phyloP scores from a whole-genome alignment of 2,329 filamentous ascomycete species.

The Cladosporium sp. region DNA sequence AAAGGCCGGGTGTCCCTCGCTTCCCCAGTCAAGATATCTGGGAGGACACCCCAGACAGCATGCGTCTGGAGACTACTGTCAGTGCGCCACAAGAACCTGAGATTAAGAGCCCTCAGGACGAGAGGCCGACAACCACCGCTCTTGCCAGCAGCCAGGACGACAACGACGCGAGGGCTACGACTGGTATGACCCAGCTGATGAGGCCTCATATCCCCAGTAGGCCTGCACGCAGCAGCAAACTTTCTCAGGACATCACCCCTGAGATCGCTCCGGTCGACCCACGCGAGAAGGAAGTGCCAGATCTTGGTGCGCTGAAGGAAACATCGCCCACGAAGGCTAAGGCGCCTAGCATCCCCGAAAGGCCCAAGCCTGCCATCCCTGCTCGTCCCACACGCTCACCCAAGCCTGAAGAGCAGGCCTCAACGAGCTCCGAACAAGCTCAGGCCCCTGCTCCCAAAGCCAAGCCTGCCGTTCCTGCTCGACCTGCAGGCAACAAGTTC shows the following conservation, averaged over 20 bases:
- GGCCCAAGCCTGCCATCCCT: conserved; percentile 62
- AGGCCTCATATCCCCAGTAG: conserved; percentile 28
- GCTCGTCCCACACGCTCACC: conserved; percentile 53
- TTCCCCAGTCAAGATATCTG: conserved; percentile 93
- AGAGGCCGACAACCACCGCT: conserved; percentile 21
- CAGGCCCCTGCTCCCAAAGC: conserved; percentile 51
- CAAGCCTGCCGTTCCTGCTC: conserved; percentile 80
- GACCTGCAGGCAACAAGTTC: conserved; percentile 80
- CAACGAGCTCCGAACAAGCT: conserved; percentile 3
- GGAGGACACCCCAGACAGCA: conserved; percentile 88
- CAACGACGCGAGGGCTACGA: conserved; percentile 22
- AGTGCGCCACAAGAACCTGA: conserved; percentile 33
- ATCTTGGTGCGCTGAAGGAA: conserved; percentile 16
- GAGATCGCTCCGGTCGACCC: conserved; percentile 33
- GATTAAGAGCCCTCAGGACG: conserved; percentile 25
- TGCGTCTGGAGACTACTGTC: conserved; percentile 73
- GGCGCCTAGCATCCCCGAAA: conserved; percentile 51
- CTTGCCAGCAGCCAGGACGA: conserved; percentile 18
- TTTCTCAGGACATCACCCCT: conserved; percentile 28
- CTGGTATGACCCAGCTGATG: conserved; percentile 23
- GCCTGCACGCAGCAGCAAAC: conserved; percentile 27
- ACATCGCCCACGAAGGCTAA: conserved; percentile 50
- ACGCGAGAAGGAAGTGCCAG: conserved; percentile 17
- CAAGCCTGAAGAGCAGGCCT: conserved; percentile 23
- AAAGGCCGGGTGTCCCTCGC: conserved; percentile 57